These are phyloP conservation scores for Prunus mongolica DNA, from an alignment of 306 rosid genomes.

Conservation along the genomic window DNA sequence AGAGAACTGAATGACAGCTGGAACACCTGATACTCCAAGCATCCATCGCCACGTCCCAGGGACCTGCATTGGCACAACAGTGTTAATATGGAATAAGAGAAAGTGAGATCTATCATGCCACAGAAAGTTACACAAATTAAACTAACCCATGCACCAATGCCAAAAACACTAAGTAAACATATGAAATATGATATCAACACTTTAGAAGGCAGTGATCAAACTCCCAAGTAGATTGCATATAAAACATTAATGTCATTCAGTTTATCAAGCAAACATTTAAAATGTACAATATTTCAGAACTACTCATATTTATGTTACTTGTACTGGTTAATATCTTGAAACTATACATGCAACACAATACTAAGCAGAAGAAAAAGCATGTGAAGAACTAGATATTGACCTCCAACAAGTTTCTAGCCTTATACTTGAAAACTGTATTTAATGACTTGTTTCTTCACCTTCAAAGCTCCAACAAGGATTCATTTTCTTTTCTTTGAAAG, in stretches of 20 bases:
- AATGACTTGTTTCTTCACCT: background rate
- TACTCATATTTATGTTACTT: background rate
- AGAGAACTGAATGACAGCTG: conserved; percentile 73
- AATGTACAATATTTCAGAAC: background rate
- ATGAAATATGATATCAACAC: background rate
- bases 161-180: background rate
- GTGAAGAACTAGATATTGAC: background rate
- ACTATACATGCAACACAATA: background rate
- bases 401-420: too few relatives aligned
- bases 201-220: background rate
- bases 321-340: background rate
- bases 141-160: background rate
- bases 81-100: conserved; percentile 4
- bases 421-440: background rate
- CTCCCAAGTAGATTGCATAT: background rate
- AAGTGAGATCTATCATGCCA: background rate
- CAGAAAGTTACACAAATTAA: background rate
- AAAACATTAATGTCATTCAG: background rate
- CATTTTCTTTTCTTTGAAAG: background rate
- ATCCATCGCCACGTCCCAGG: conserved; percentile 98
- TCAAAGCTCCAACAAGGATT: background rate
- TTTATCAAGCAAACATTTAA: background rate
- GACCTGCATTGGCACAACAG: conserved; percentile 39
- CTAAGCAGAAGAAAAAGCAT: too few relatives aligned
- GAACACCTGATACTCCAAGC: conserved; percentile 83